Percentiles rank a stretch among this genome's conserved stretches.
Evolutionary conservation across 306 rosid genomes (phyloP).

Genomic region (Astragalus membranaceus): DNA sequence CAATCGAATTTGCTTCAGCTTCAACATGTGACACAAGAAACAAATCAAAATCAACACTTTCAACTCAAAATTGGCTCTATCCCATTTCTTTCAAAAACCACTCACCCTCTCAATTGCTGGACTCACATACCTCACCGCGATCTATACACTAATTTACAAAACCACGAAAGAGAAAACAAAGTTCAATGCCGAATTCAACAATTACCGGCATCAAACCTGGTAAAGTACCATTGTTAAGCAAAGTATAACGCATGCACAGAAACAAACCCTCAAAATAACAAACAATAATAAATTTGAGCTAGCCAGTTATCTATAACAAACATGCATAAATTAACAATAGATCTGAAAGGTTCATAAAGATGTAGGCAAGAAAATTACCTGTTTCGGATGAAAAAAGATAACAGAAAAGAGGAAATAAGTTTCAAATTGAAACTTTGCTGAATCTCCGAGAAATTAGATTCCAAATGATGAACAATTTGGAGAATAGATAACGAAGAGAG

Average conservation of each 20-base stretch:
- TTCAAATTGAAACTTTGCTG: not conserved
- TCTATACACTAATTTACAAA: not conserved
- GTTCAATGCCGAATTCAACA: not conserved
- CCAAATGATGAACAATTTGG: slow-evolving; percentile 7
- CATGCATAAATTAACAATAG: slow-evolving; percentile 6
- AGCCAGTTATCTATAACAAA: not conserved
- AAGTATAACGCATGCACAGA: not conserved
- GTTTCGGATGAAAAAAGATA: slow-evolving; percentile 12
- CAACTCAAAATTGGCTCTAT: not conserved
- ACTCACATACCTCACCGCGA: not conserved
- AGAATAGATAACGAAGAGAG: not conserved
- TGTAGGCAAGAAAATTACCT: slow-evolving; percentile 17
- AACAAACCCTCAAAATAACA: not conserved
- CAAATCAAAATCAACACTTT: slow-evolving; percentile 9
- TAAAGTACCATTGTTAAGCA: not conserved
- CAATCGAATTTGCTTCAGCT: not conserved
- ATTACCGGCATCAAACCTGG: not conserved
- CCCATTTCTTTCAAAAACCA: not conserved
- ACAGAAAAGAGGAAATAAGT: not conserved
- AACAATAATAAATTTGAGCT: not conserved
- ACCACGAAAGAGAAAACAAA: not conserved
- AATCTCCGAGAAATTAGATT: slow-evolving; percentile 6
- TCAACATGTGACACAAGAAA: not conserved
- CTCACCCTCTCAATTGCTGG: slow-evolving; percentile 2
- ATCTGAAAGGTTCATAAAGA: slow-evolving; percentile 10